Percentiles rank a stretch among this genome's conserved stretches.
These are phyloP conservation scores for Syzygium aqueum DNA, from an alignment of 345 rosid genomes.

Conservation along the genomic window DNA sequence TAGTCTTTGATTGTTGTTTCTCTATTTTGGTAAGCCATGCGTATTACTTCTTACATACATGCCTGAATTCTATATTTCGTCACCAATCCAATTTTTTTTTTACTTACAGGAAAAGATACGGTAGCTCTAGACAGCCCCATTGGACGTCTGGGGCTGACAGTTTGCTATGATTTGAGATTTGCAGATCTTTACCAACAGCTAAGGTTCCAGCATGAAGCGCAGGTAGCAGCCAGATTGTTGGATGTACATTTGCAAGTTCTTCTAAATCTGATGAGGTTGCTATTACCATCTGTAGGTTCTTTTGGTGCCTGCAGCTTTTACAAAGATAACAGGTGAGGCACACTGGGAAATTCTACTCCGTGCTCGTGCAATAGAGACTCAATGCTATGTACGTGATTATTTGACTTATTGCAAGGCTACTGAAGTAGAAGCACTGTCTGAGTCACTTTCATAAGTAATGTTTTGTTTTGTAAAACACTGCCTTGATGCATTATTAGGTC, in stretches of 20 bases:
- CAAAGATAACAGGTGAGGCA: conserved; percentile 76
- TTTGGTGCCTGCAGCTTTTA: conserved; percentile 86
- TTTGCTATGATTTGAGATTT: conserved; percentile 91
- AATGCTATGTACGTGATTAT: conserved; percentile 63
- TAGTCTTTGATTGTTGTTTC: neutral
- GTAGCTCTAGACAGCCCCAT: conserved; percentile 71
- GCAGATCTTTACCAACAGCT: conserved; percentile 87
- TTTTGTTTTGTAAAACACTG: neutral
- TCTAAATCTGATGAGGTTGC: neutral
- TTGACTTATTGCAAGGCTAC: neutral
- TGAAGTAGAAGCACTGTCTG: neutral
- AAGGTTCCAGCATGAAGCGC: conserved; percentile 66
- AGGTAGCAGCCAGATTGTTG: conserved; percentile 26
- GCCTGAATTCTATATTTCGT: neutral
- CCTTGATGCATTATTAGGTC: conserved; percentile 29
- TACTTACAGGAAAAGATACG: conserved; percentile 50
- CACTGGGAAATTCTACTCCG: conserved; percentile 97
- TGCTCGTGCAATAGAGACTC: conserved; percentile 91
- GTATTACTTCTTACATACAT: neutral
- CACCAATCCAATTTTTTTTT: neutral
- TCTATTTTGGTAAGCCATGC: neutral
- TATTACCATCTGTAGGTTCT: conserved; percentile 37
- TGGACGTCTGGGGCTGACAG: conserved; percentile 81
- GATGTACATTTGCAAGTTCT: neutral
- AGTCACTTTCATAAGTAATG: neutral